Evolutionary conservation across 106 monocot species (phyloP).

Genomic region (Ottelia alismoides): DNA sequence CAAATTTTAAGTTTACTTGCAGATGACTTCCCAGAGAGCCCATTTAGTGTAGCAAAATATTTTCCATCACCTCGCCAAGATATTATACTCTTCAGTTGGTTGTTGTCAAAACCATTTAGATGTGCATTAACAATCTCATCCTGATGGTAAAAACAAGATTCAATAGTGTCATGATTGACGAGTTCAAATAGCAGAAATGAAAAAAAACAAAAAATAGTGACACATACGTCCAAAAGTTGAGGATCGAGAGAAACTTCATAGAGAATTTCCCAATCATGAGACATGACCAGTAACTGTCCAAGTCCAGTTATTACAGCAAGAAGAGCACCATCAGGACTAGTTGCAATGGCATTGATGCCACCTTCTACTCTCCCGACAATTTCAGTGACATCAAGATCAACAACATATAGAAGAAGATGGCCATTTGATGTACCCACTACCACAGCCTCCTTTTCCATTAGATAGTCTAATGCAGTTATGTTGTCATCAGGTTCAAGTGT

Average conservation of each 20-base stretch:
- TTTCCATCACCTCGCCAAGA: conserved; percentile 98
- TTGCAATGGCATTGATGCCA: conserved; percentile 58
- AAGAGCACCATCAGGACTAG: conserved; percentile 92
- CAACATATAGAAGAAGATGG: conserved; percentile 39
- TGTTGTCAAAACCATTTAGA: too few species aligned
- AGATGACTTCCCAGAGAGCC: conserved; percentile 21
- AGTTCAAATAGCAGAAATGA: too few species aligned
- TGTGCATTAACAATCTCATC: neutral
- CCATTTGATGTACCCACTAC: conserved; percentile 61
- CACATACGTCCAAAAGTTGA: conserved; percentile 42
- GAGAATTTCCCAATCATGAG: conserved; percentile 89
- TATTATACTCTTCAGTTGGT: neutral
- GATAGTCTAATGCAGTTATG: conserved; percentile 68
- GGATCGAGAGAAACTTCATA: conserved; percentile 59
- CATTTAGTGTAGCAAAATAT: conserved; percentile 68
- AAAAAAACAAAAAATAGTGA: too few species aligned
- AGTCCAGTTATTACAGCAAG: conserved; percentile 69
- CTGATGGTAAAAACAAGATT: too few species aligned
- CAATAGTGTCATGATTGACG: too few species aligned
- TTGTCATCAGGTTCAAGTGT: conserved; percentile 42
- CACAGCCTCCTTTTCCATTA: conserved; percentile 89
- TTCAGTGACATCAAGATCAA: conserved; percentile 46
- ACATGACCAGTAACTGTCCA: conserved; percentile 75
- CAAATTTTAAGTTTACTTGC: conserved; percentile 57
- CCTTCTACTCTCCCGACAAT: conserved; percentile 86